Base-by-base conservation (phyloP, 2,329 filamentous ascomycete species). In the Diaporthe caulivora region DNA sequence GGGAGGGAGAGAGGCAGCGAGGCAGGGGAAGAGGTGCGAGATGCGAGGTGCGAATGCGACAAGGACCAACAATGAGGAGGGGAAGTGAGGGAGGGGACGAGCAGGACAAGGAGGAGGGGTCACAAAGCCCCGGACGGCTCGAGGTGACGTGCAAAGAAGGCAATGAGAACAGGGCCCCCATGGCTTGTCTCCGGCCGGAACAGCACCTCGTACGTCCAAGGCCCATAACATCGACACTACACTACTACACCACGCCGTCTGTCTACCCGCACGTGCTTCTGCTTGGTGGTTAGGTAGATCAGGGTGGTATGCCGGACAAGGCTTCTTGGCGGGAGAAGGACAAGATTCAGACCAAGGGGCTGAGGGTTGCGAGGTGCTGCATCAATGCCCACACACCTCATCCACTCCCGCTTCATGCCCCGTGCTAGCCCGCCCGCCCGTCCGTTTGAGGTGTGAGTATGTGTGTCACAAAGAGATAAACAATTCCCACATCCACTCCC, bases 401-500 rank as follows among this genome's bases (percentile, higher is more conserved):
- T n/a, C 55, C 69, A n/a, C 42, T 58, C 53, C 51, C 55, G 58
- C 44, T 21, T 31, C 26, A 58, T 42, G 18, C 44, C 44, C 44
- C 9, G 21, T n/a, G n/a, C n/a, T n/a, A n/a, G n/a, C n/a, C n/a
- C n/a, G n/a, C n/a, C 17, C 42, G 51, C 55, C 44, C 69, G 69
- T 55, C 58, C 60, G 60, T 37, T 42, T 42, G 34, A 34, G 34
- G 37, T 5, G 34, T 34, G 34, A 5, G 34, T 40, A 10, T 40
- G 37, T 13, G 44, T 65, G 62, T 65, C 62, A 65, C 62, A 65
- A 47, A 42, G 44, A 51, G 62, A 65, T 65, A 65, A 51, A 65
- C 62, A 65, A 60, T 37, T 18, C 31, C 21, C 8, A n/a, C 47
- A n/a, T n/a, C 10, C 47, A n/a, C n/a, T 1, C 18, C 44, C 21